These are phyloP conservation scores for Dipteronia dyeriana DNA, from an alignment of 345 rosid genomes.

Conservation along the genomic window DNA sequence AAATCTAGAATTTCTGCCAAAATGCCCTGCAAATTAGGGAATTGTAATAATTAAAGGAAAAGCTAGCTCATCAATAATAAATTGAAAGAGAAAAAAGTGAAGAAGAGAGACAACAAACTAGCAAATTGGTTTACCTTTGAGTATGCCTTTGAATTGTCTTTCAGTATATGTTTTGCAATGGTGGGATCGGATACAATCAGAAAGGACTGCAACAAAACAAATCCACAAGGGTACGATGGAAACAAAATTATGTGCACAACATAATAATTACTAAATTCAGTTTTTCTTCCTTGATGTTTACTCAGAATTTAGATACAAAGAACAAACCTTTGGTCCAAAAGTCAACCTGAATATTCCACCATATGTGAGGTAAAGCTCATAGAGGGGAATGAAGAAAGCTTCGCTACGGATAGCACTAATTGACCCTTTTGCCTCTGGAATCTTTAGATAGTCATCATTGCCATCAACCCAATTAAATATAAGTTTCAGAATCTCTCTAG, in stretches of 20 bases:
- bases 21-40: slow-evolving; percentile 64
- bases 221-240: slow-evolving; percentile 13
- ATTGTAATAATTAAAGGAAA: slow-evolving; percentile 18
- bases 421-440: slow-evolving; percentile 85
- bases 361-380: slow-evolving; percentile 86
- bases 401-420: slow-evolving; percentile 68
- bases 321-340: slow-evolving; percentile 93
- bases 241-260: background rate
- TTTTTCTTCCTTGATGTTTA: background rate
- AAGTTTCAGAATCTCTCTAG: slow-evolving; percentile 49
- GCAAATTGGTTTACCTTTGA: slow-evolving; percentile 63
- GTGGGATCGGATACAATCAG: slow-evolving; percentile 93
- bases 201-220: slow-evolving; percentile 62
- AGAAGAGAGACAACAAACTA: background rate
- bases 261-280: background rate
- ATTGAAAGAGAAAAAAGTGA: background rate
- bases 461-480: slow-evolving; percentile 58
- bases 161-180: slow-evolving; percentile 85
- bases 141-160: slow-evolving; percentile 80
- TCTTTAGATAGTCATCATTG: slow-evolving; percentile 49
- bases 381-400: slow-evolving; percentile 89
- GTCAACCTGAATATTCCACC: slow-evolving; percentile 92
- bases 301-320: background rate
- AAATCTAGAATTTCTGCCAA: slow-evolving; percentile 92
- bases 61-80: background rate